Base-by-base conservation (phyloP, 495 filamentous ascomycete species). In the Schizothecium vesticola region DNA sequence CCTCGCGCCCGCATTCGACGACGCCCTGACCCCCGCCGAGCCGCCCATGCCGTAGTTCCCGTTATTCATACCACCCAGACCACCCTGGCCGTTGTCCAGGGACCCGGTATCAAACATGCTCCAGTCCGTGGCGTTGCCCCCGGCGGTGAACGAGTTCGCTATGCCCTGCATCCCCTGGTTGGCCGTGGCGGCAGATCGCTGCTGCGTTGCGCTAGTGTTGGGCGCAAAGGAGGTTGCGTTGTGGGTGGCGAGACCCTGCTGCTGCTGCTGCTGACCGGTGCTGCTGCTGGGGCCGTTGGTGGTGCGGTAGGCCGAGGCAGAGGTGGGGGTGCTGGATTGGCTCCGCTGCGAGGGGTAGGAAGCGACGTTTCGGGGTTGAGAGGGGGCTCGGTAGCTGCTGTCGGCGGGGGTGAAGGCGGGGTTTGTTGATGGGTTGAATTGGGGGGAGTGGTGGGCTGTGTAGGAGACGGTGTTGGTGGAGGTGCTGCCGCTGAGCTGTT, bases 401-500 rank as follows among this genome's bases (percentile, higher is more conserved):
- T 82, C 77, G n/a, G 75, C 64, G 26, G 78, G 63, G 64, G 72
- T 76, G 25, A 82, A 76, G 43, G 68, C 74, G 36, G 70, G 79
- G 67, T 71, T 81, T 12, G 77, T 73, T 55, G 80, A 74, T 8
- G 79, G 57, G n/a, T 75, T 71, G 62, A 82, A 83, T 55, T 82
- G 81, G 16, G 80, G 77, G 29, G 81, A 79, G 57, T 81, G 81
- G 22, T 78, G 74, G 8, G 81, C 73, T 51, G 77, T 72, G 36
- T 82, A 81, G 16, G 80, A 74, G 56, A 10, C 28, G 26, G 76
- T 67, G 28, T 75, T 74, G 19, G 70, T 74, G 23, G 79, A 67
- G 28, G 80, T 76, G 21, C 73, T 76, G 9, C 76, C 78, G 55
- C 71, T 72, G 29, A 82, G 73, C 63, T 82, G 80, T 28, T 80